Base-by-base conservation (phyloP, 1,284 basidiomycete species). In the Mycosarcoma mackinlayi region DNA sequence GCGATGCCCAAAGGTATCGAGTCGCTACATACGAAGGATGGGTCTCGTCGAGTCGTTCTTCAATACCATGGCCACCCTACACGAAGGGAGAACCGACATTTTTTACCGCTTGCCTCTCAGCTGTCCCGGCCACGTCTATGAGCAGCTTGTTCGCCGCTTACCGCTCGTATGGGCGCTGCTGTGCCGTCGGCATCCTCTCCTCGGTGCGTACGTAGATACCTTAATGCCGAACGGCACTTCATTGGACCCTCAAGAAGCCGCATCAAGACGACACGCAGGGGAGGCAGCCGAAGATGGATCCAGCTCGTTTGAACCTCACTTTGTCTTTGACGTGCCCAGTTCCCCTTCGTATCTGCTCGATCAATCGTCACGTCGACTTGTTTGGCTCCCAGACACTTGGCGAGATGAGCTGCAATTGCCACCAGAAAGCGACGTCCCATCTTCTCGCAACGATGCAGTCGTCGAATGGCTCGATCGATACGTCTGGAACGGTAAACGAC, bases 11-110 rank as follows among this genome's bases (percentile, higher is more conserved):
- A 37, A 47, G 13, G 10, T 11, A 1, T 9, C 49, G 10, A 45
- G 56, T 34, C 50, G 63, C 33, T 66, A 53, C 27, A 46, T 66
- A 24, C 68, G 63, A 11, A 54, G 68, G 14, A 65, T 71, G 68
- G 68, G 68, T 11, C 44, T 71, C 8, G 51, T 71, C 27, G 68
- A 71, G 37, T 58, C 68, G n/a, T 71, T 71, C 42, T 71, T 71
- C 54, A 54, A 66, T 33, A 62, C 68, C 31, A 71, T 71, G 68
- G 61, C 49, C 5, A 59, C 59, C 23, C 54, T 71, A 18, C 68
- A 66, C 51, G 55, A 71, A 48, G 68, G 68, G 0, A 48, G 62
- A 24, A 71, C 68, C 51, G 68, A 71, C 37, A 71, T 71, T 30
- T 71, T 62, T 41, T 63, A 66, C 34, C 58, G 63, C 18, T 27